Evolutionary conservation across 108 stramenopile species (phyloP).

Genomic region (Nitzschia sp.): DNA sequence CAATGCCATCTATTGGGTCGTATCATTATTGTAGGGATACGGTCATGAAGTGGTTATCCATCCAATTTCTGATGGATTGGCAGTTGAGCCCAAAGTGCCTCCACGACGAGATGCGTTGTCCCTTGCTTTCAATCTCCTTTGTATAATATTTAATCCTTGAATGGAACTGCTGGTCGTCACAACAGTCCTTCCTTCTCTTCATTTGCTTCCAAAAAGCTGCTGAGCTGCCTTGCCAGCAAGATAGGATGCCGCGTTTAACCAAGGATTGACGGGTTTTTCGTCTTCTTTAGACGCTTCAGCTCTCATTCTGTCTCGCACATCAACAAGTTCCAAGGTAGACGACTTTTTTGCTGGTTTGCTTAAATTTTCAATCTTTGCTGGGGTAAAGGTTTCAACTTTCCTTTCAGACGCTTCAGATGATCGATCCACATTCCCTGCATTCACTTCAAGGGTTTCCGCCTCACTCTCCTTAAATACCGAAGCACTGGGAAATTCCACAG

Average conservation of each 20-base stretch:
- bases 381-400: neutral
- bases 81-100: no score
- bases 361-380: neutral
- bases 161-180: no score
- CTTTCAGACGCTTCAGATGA: no score
- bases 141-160: no score
- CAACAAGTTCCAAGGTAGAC: neutral
- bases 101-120: no score
- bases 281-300: neutral
- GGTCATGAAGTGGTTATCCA: no score
- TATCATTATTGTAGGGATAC: no score
- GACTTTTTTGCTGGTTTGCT: neutral
- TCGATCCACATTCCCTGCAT: no score
- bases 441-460: neutral
- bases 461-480: neutral
- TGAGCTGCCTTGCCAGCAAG: constrained; percentile 8
- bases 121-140: no score
- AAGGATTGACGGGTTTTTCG: constrained; percentile 1
- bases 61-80: no score
- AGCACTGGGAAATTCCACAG: neutral
- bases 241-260: constrained; percentile 6
- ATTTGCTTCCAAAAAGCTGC: neutral
- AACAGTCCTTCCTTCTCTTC: neutral
- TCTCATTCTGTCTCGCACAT: constrained; percentile 14
- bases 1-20: no score